Conservation (phyloP, 1,139 yeast genomes). For the Debaryomyces fabryi region DNA sequence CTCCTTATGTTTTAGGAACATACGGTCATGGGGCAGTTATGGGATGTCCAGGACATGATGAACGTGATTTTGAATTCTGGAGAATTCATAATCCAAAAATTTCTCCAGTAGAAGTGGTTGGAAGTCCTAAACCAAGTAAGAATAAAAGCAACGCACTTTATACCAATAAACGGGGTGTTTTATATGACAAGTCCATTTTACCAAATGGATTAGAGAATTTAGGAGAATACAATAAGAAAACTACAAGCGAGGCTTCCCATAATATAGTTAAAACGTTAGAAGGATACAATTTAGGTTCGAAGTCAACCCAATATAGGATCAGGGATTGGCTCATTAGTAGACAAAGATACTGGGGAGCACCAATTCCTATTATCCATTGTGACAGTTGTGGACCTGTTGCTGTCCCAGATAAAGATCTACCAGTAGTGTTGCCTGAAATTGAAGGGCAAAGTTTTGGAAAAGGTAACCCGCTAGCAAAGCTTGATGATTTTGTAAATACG, state of each 20-base stretch:
- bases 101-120: constrained; percentile 48
- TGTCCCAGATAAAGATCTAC: constrained; percentile 83
- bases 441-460: constrained; percentile 43
- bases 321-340: constrained; percentile 95
- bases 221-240: constrained; percentile 54
- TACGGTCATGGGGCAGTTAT: constrained; percentile 94
- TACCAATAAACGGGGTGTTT: constrained; percentile 52
- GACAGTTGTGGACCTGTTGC: constrained; percentile 83
- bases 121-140: constrained; percentile 19
- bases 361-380: constrained; percentile 93
- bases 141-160: constrained; percentile 38
- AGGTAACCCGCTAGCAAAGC: constrained; percentile 72
- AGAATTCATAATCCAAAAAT: constrained; percentile 52
- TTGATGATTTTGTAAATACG: constrained; percentile 71
- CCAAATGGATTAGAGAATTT: constrained; percentile 36
- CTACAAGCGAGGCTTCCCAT: constrained; percentile 53
- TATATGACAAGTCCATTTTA: constrained; percentile 41
- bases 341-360: constrained; percentile 98
- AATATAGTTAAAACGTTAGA: constrained; percentile 49
- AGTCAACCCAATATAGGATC: constrained; percentile 59
- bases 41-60: constrained; percentile 97
- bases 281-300: constrained; percentile 42
- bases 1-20: constrained; percentile 82
- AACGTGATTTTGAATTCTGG: constrained; percentile 85
- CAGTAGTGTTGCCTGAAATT: constrained; percentile 74